Percentiles rank a stretch among this genome's conserved stretches.
Conservation (phyloP, 1,284 basidiomycete genomes). For the Anthracocystis setariae region DNA sequence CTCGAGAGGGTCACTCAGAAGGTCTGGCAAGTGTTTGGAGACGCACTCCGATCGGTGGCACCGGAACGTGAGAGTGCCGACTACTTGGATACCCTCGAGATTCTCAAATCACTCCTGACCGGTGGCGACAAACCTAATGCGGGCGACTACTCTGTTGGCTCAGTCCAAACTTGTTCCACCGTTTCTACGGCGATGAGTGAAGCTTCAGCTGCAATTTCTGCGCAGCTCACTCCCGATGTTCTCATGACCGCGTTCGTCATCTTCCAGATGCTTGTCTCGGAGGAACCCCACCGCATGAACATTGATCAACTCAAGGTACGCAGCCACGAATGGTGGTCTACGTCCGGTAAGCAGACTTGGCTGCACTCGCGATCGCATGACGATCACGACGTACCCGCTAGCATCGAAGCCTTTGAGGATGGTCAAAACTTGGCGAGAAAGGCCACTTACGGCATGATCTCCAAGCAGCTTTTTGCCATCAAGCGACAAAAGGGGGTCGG, state of each 20-base stretch:
- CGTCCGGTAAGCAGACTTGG: constrained; percentile 45
- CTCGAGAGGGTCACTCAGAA: constrained; percentile 56
- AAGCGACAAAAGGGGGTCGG: constrained; percentile 45
- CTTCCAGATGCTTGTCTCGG: constrained; percentile 50
- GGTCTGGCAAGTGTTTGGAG: constrained; percentile 61
- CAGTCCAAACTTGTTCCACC: constrained; percentile 37
- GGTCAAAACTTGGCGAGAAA: constrained; percentile 58
- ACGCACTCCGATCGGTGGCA: constrained; percentile 52
- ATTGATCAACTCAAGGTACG: constrained; percentile 55
- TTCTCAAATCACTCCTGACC: constrained; percentile 39
- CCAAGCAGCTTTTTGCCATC: constrained; percentile 59
- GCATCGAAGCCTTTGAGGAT: constrained; percentile 49
- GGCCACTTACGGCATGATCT: constrained; percentile 62
- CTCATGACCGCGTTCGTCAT: constrained; percentile 60
- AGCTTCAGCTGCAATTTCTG: constrained; percentile 18
- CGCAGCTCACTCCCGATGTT: constrained; percentile 44
- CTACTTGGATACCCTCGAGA: constrained; percentile 52
- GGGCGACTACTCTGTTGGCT: constrained; percentile 47
- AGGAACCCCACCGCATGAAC: constrained; percentile 51
- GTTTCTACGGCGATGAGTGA: constrained; percentile 30
- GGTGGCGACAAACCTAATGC: constrained; percentile 31
- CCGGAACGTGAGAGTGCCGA: constrained; percentile 47
- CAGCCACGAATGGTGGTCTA: constrained; percentile 56
- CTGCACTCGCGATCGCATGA: constrained; percentile 28
- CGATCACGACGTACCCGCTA: constrained; percentile 21